Conservation (phyloP, 768 basidiomycete species). For the Austroboletus eburneus region DNA sequence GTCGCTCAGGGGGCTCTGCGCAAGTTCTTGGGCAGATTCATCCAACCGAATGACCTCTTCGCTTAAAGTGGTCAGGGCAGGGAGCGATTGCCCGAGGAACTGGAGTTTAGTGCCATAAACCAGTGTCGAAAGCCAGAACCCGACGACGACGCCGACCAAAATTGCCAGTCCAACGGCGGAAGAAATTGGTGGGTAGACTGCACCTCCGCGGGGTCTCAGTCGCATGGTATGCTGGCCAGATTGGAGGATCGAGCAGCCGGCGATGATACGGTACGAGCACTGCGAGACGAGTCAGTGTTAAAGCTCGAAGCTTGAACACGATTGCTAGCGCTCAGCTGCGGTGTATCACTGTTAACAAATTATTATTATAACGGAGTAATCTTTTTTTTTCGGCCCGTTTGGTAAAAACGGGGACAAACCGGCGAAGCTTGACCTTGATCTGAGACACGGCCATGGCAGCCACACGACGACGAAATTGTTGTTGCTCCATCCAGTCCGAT, state of each 20-base stretch:
- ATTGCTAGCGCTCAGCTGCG: too few relatives aligned
- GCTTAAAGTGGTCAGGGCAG: constrained; percentile 6
- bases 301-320: too few relatives aligned
- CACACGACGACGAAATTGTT: too few relatives aligned
- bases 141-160: constrained; percentile 27
- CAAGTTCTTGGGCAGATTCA: constrained; percentile 4
- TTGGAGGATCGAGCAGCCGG: not conserved
- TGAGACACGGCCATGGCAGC: too few relatives aligned
- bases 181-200: not conserved
- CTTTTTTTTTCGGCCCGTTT: too few relatives aligned
- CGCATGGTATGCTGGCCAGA: constrained; percentile 8
- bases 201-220: not conserved
- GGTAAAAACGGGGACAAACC: too few relatives aligned
- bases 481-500: too few relatives aligned
- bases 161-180: constrained; percentile 19
- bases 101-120: constrained; percentile 12
- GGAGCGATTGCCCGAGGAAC: constrained; percentile 14
- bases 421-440: too few relatives aligned
- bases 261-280: too few relatives aligned
- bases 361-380: too few relatives aligned
- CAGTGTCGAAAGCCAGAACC: constrained; percentile 20
- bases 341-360: too few relatives aligned
- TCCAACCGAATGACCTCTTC: constrained; percentile 14
- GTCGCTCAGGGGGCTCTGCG: not conserved
- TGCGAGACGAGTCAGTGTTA: too few relatives aligned